Percentiles rank a stretch among this genome's conserved stretches.
Conservation (phyloP, 495 filamentous ascomycete species). For the Tuber calosporum region DNA sequence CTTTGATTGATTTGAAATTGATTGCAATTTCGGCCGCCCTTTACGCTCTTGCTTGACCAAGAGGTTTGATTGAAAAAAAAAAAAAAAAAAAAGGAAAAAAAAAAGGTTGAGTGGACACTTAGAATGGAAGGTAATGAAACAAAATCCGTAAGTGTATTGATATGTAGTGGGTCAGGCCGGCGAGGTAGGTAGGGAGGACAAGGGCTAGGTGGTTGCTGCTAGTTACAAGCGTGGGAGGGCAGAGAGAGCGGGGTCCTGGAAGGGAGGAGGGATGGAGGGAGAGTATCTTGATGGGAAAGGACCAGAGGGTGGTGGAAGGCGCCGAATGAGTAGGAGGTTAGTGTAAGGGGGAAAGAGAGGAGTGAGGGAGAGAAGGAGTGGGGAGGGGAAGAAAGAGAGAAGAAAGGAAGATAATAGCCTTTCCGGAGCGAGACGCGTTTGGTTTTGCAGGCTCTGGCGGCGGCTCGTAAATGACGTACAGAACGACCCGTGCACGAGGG, state of each 20-base stretch:
- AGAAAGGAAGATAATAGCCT: neutral
- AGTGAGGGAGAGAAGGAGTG: neutral
- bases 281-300: neutral
- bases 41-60: neutral
- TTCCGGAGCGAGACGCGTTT: no score
- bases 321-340: constrained; percentile 21
- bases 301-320: constrained; percentile 4
- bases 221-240: constrained; percentile 4
- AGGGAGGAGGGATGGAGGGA: neutral
- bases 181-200: neutral
- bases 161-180: neutral
- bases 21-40: neutral
- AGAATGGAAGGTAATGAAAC: neutral
- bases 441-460: no score
- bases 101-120: neutral
- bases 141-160: neutral
- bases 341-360: constrained; percentile 29
- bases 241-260: constrained; percentile 7
- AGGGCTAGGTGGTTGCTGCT: neutral
- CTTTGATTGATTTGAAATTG: constrained; percentile 23
- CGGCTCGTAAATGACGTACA: no score
- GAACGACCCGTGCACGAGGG: no score
- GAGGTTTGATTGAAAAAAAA: neutral
- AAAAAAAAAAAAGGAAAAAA: neutral
- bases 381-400: neutral